Conservation (phyloP, 768 basidiomycete species). For the Mrakia hoshinonis region DNA sequence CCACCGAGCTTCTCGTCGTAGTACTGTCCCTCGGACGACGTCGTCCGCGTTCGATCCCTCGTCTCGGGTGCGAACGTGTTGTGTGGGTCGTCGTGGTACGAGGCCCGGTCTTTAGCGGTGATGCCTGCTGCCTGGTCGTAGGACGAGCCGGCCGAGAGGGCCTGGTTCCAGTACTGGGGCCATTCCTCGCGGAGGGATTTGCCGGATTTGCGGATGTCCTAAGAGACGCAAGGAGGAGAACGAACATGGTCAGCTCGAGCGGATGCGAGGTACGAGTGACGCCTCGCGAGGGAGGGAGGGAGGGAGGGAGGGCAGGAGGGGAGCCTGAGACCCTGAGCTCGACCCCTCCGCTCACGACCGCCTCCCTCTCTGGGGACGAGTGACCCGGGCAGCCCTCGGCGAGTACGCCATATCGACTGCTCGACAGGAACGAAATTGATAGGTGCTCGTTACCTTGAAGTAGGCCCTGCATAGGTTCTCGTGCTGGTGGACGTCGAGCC, state of each 20-base stretch:
- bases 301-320: background rate
- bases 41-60: background rate
- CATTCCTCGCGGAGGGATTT: conserved; percentile 89
- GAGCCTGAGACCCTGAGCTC: background rate
- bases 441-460: conserved; percentile 55
- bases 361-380: background rate
- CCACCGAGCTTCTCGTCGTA: background rate
- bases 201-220: conserved; percentile 88
- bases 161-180: conserved; percentile 97
- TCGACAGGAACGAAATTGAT: background rate
- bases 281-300: background rate
- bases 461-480: conserved; percentile 97
- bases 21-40: background rate
- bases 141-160: conserved; percentile 80
- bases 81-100: conserved; percentile 15
- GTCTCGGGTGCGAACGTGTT: conserved; percentile 3
- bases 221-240: background rate
- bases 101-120: conserved; percentile 31
- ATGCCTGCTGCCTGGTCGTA: conserved; percentile 83
- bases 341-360: background rate
- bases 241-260: background rate
- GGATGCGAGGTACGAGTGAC: background rate
- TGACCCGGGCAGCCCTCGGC: background rate
- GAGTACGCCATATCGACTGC: background rate
- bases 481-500: conserved; percentile 98